A percentile compares a stretch with the other conserved stretches of the same genome.
phyloP scores from a whole-genome alignment of 441 rosid species.

The Erysimum pusillum region DNA sequence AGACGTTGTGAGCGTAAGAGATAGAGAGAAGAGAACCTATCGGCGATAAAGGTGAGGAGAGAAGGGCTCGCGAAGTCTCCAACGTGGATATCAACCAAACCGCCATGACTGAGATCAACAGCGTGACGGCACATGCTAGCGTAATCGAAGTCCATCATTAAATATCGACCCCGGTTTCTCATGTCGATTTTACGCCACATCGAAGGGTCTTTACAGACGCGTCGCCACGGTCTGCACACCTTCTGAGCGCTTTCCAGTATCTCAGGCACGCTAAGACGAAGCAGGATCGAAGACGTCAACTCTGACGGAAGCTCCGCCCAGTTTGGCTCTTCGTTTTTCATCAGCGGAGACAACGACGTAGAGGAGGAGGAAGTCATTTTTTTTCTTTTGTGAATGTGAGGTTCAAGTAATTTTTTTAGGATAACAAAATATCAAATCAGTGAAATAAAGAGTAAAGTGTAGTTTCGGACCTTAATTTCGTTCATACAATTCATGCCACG shows the following conservation, averaged over 20 bases:
- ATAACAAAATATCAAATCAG: neutral
- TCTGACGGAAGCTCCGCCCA: conserved; percentile 54
- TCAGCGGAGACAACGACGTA: neutral
- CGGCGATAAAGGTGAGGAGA: conserved; percentile 55
- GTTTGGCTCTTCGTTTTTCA: neutral
- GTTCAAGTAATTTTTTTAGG: neutral
- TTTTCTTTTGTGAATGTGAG: neutral
- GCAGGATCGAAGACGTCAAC: conserved; percentile 51
- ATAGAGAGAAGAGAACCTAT: conserved; percentile 43
- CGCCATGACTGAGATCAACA: conserved; percentile 41
- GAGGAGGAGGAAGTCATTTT: neutral
- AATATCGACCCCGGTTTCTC: neutral
- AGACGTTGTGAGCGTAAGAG: neutral
- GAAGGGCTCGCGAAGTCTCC: conserved; percentile 48
- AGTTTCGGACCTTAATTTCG: neutral
- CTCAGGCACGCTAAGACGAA: conserved; percentile 49
- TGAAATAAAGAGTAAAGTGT: neutral
- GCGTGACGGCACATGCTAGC: conserved; percentile 50
- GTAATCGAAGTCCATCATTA: neutral
- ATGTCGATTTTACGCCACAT: conserved; percentile 67
- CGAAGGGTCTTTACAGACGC: conserved; percentile 59
- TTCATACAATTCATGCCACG: neutral
- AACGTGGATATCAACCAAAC: conserved; percentile 47
- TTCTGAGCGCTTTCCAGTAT: conserved; percentile 52
- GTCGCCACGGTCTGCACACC: conserved; percentile 63